Conservation (phyloP, 768 basidiomycete genomes). For the Hygrophorus russula region DNA sequence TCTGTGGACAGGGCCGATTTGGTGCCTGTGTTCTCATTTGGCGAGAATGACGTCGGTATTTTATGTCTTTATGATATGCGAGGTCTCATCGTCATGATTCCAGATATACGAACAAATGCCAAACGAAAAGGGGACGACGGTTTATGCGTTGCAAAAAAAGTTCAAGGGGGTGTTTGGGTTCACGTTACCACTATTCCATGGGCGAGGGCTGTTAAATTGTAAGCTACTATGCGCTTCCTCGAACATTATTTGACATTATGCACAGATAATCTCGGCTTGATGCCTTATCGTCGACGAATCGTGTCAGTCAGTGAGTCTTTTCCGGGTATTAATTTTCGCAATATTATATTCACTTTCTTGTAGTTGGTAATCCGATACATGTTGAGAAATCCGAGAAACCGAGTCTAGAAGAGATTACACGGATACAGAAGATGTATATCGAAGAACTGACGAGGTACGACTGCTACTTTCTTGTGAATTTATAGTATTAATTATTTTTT, state of each 20-base stretch:
- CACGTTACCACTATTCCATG: slow-evolving; percentile 95
- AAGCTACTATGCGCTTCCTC: slow-evolving; percentile 14
- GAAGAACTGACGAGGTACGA: slow-evolving; percentile 80
- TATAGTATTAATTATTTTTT: slow-evolving; percentile 1
- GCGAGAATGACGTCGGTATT: slow-evolving; percentile 85
- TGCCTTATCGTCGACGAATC: slow-evolving; percentile 93
- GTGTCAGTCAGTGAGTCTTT: slow-evolving; percentile 84
- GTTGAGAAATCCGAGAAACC: slow-evolving; percentile 72
- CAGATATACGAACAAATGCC: slow-evolving; percentile 97
- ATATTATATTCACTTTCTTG: background rate
- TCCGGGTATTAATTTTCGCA: background rate
- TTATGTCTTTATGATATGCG: slow-evolving; percentile 2
- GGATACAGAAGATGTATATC: slow-evolving; percentile 79
- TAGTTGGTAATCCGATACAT: slow-evolving; percentile 85
- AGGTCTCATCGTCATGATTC: background rate
- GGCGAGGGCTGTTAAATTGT: slow-evolving; percentile 93
- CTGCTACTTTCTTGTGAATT: background rate
- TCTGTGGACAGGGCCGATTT: slow-evolving; percentile 62
- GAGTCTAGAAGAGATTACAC: slow-evolving; percentile 65
- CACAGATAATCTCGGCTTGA: slow-evolving; percentile 84
- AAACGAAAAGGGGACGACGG: slow-evolving; percentile 83
- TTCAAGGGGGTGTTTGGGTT: slow-evolving; percentile 93
- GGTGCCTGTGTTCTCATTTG: slow-evolving; percentile 97
- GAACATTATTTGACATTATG: background rate
- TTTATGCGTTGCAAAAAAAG: slow-evolving; percentile 79